Evolutionary conservation across 2,329 filamentous ascomycete species (phyloP).

Genomic region (Raffaelea ambrosiae): DNA sequence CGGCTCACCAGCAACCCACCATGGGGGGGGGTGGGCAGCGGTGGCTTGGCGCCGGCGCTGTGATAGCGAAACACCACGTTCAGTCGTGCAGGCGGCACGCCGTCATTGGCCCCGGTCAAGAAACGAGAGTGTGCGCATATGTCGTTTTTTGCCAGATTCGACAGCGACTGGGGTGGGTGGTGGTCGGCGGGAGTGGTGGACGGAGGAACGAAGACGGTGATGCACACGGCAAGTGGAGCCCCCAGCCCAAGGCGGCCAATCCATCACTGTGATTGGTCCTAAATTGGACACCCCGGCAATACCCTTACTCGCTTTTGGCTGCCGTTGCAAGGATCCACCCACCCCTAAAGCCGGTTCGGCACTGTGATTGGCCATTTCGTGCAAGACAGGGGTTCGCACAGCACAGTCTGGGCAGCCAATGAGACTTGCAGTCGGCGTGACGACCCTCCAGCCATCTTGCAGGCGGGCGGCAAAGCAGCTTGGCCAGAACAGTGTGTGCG

Average conservation of each 20-base stretch:
- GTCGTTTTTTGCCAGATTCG: neutral
- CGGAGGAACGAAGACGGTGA: slow-evolving; percentile 2
- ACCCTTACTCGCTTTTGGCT: slow-evolving; percentile 3
- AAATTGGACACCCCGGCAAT: slow-evolving; percentile 1
- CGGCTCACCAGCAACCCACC: no score
- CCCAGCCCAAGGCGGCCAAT: slow-evolving; percentile 5
- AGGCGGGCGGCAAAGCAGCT: slow-evolving; percentile 5
- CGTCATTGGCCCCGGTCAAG: neutral
- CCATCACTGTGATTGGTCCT: slow-evolving; percentile 7
- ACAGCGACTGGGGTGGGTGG: no score
- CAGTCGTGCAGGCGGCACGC: no score
- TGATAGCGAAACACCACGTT: neutral
- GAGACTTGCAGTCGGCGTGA: slow-evolving; percentile 26
- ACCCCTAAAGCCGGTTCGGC: slow-evolving; percentile 15
- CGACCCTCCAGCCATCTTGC: slow-evolving; percentile 25
- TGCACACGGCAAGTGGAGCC: slow-evolving; percentile 7
- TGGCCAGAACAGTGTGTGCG: no score
- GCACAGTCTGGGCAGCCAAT: slow-evolving; percentile 26
- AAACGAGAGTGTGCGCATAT: neutral
- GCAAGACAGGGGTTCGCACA: slow-evolving; percentile 2
- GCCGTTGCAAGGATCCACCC: slow-evolving; percentile 13
- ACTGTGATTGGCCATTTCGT: slow-evolving; percentile 24
- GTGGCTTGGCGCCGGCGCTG: neutral
- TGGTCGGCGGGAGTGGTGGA: neutral
- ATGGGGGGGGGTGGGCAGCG: no score